phyloP scores from a whole-genome alignment of 352 stramenopile genomes.

The Phytophthora quininea region DNA sequence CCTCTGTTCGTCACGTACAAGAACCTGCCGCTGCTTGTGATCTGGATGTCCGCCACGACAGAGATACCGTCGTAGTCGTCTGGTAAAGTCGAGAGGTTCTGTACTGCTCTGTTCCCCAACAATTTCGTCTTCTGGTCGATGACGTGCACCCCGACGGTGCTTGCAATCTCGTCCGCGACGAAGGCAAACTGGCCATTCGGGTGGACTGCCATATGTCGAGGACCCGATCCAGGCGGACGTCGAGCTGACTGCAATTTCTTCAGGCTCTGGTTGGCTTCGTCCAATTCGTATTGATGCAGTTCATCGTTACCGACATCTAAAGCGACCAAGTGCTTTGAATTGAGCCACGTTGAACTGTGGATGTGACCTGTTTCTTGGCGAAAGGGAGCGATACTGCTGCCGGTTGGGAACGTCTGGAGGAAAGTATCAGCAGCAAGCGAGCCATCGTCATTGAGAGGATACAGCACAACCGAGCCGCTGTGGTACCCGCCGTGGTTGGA shows the following conservation, averaged over 20 bases:
- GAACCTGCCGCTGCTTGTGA: slow-evolving; percentile 37
- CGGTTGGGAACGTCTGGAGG: slow-evolving; percentile 31
- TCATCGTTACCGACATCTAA: slow-evolving; percentile 51
- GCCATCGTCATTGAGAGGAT: slow-evolving; percentile 36
- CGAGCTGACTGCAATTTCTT: not conserved
- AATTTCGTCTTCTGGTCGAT: slow-evolving; percentile 13
- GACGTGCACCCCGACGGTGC: slow-evolving; percentile 45
- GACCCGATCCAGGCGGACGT: slow-evolving; percentile 35
- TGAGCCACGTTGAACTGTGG: slow-evolving; percentile 57
- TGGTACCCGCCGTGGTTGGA: slow-evolving; percentile 44
- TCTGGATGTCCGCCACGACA: slow-evolving; percentile 37
- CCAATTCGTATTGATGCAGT: slow-evolving; percentile 40
- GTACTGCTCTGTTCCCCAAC: slow-evolving; percentile 24
- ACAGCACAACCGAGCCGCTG: slow-evolving; percentile 46
- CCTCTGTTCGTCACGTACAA: slow-evolving; percentile 50
- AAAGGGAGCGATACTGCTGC: slow-evolving; percentile 19
- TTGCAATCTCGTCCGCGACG: slow-evolving; percentile 48
- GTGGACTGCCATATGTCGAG: slow-evolving; percentile 52
- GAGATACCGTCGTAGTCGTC: slow-evolving; percentile 7
- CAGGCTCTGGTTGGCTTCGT: slow-evolving; percentile 28
- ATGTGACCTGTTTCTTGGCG: slow-evolving; percentile 42
- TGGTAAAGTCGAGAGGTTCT: slow-evolving; percentile 48
- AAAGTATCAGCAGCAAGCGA: slow-evolving; percentile 26
- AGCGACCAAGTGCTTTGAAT: slow-evolving; percentile 25
- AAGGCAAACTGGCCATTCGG: slow-evolving; percentile 39